Evolutionary conservation across 164 flowering plant genomes (phyloP).

Genomic region (Paratinospora sagittata): DNA sequence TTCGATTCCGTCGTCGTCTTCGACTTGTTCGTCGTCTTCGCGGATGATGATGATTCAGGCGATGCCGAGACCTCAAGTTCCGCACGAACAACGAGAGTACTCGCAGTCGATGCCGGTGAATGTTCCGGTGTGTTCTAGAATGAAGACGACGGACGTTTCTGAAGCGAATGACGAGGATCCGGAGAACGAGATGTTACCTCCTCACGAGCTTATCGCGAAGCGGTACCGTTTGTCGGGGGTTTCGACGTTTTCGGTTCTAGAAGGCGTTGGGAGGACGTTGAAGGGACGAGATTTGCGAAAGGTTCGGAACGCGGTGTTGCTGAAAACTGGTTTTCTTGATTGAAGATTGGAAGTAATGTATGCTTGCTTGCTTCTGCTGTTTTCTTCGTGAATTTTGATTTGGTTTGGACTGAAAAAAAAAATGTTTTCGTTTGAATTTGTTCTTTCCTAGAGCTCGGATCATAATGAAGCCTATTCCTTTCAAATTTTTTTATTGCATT

Average conservation of each 20-base stretch:
- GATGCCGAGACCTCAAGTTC: conserved; percentile 31
- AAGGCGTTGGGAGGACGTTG: conserved; percentile 81
- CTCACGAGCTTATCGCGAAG: conserved; percentile 73
- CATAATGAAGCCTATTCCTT: background rate
- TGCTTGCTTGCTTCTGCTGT: background rate
- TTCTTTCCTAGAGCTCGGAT: background rate
- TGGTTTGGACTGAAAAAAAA: too few species aligned
- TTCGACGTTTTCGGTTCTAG: conserved; percentile 68
- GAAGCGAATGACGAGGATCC: conserved; percentile 27
- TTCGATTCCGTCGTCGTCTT: conserved; percentile 15
- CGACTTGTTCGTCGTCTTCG: conserved; percentile 17
- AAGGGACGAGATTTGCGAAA: conserved; percentile 81
- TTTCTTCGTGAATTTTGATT: too few species aligned
- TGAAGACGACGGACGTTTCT: conserved; percentile 14
- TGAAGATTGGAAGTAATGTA: conserved; percentile 17
- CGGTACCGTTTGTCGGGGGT: conserved; percentile 25
- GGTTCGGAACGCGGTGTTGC: conserved; percentile 70
- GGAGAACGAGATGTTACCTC: conserved; percentile 64
- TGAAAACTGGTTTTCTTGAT: conserved; percentile 69
- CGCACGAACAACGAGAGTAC: conserved; percentile 16
- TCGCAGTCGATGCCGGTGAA: conserved; percentile 35
- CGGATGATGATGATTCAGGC: conserved; percentile 33
- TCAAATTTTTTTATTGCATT: background rate
- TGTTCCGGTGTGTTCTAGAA: conserved; percentile 44
- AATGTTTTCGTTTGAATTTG: too few species aligned